phyloP scores from a whole-genome alignment of 2,329 filamentous ascomycete species.

The Beauveria sp. region DNA sequence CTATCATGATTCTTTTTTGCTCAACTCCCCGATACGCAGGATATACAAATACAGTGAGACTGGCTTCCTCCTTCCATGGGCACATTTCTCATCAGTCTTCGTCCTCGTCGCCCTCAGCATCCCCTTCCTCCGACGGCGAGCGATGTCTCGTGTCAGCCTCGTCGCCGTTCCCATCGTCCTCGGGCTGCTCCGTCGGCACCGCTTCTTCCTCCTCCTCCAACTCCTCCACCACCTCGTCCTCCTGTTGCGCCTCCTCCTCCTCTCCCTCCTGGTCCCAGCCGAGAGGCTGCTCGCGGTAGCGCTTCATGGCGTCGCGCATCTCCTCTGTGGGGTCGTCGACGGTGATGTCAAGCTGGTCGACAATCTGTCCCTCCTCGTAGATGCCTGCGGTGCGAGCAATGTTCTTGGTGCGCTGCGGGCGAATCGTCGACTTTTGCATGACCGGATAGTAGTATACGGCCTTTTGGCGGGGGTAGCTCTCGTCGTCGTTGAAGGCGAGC shows the following conservation, averaged over 20 bases:
- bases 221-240: conserved; percentile 19
- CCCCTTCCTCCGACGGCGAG: conserved; percentile 27
- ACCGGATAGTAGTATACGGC: conserved; percentile 63
- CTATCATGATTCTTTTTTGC: not conserved
- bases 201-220: conserved; percentile 25
- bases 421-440: conserved; percentile 55
- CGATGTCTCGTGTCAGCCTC: conserved; percentile 19
- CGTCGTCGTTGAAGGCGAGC: conserved; percentile 49
- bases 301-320: conserved; percentile 42
- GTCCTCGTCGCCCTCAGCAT: conserved; percentile 39
- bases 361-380: conserved; percentile 40
- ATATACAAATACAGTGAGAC: conserved; percentile 1
- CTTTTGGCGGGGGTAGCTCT: conserved; percentile 41
- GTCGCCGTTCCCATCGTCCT: conserved; percentile 17
- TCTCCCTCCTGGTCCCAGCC: conserved; percentile 36
- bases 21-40: not conserved
- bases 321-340: conserved; percentile 50
- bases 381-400: conserved; percentile 47
- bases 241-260: conserved; percentile 29
- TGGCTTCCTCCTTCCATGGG: too few relatives aligned
- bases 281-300: conserved; percentile 46
- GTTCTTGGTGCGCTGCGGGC: conserved; percentile 56
- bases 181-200: not conserved
- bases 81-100: conserved; percentile 6
- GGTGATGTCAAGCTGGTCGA: conserved; percentile 49